Evolutionary conservation across 2,329 filamentous ascomycete species (phyloP), one percentile per base, ranked within the genome.

Genomic region (Xylaria sp.): DNA sequence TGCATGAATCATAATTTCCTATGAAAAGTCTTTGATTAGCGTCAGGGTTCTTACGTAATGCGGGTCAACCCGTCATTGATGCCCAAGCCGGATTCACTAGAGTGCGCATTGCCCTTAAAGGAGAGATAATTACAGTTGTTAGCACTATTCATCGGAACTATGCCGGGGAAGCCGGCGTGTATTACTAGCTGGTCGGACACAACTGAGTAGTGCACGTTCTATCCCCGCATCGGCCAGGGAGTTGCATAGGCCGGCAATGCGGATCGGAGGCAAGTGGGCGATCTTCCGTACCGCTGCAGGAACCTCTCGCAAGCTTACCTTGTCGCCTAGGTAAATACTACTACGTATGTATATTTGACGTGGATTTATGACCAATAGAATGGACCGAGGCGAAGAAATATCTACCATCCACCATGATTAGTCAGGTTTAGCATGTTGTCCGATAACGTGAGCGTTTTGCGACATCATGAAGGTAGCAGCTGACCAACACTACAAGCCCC

Each of bases 231-330:
- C 48, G 62, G 61, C 69, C 54, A 61, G 61, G 60, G 57, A 65
- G 69, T 58, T 65, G 67, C 67, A 69, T 66, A 32, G 60, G 64
- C 69, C 54, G 57, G 67, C 35, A 50, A 50, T 71, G 67, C 69
- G 61, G 64, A 71, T 69, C 68, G 64, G 64, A 55, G 69, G 48
- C 23, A 61, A 66, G 61, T 66, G 68, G 68, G 51, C 64, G 67
- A 65, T 69, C 61, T 68, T 65, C 69, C 63, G 67, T 63, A 48
- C 62, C 65, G 63, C 68, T 65, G 62, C 65, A 65, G 58, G 48
- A 65, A 63, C 50, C 35, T 64, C 25, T 67, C 8, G 37, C 48
- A 42, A 60, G 48, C 27, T 27, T 60, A 54, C 44, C 42, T 37
- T 9, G 50, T 35, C 35, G 13, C 3, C 13, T 18, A 25, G 32